phyloP scores from a whole-genome alignment of 352 stramenopile species.

The Phytophthora quininea region DNA sequence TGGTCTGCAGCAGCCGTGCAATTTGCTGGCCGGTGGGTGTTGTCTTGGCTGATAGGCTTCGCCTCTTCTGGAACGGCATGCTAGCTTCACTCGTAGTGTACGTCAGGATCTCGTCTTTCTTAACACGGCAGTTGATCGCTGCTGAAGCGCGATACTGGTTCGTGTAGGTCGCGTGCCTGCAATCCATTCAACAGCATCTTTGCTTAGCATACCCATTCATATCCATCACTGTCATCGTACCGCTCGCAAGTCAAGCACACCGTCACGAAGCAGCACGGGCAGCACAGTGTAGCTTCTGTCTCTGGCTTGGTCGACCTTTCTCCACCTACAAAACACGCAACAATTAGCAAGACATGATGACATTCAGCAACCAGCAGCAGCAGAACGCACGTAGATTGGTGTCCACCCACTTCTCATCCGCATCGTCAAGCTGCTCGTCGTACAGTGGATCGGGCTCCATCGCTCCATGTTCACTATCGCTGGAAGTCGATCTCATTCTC shows the following conservation, averaged over 20 bases:
- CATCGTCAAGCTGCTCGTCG: slow-evolving; percentile 65
- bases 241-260: slow-evolving; percentile 79
- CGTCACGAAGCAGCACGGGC: slow-evolving; percentile 82
- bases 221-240: slow-evolving; percentile 22
- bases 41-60: slow-evolving; percentile 25
- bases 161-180: slow-evolving; percentile 62
- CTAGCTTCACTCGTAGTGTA: slow-evolving; percentile 42
- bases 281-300: slow-evolving; percentile 72
- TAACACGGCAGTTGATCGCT: slow-evolving; percentile 78
- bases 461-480: slow-evolving; percentile 1
- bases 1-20: slow-evolving; percentile 35
- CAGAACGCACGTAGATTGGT: slow-evolving; percentile 56
- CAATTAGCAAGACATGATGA: neutral
- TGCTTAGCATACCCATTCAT: slow-evolving; percentile 11
- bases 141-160: slow-evolving; percentile 71
- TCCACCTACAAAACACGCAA: slow-evolving; percentile 18
- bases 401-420: slow-evolving; percentile 74
- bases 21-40: slow-evolving; percentile 25
- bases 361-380: neutral
- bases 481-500: slow-evolving; percentile 12
- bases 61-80: slow-evolving; percentile 48
- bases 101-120: slow-evolving; percentile 68
- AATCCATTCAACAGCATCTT: neutral
- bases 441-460: slow-evolving; percentile 64
- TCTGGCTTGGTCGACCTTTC: slow-evolving; percentile 3